Conservation (phyloP, 2,329 filamentous ascomycete species). For the Alternaria gaisen region DNA sequence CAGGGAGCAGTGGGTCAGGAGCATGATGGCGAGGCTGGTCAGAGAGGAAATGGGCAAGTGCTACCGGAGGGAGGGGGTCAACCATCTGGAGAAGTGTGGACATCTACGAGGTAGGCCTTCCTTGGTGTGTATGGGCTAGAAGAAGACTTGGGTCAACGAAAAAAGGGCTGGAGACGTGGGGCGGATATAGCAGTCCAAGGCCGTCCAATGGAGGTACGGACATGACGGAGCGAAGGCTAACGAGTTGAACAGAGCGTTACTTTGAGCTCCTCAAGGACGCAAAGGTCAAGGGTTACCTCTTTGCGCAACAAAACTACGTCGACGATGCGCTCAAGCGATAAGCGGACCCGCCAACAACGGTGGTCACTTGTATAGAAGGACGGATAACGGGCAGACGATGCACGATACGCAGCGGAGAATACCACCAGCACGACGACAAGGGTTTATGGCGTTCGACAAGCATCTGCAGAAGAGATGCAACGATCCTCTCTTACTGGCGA, state of each 20-base stretch:
- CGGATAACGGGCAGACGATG: slow-evolving; percentile 3
- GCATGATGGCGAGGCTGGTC: slow-evolving; percentile 87
- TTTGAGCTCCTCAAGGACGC: slow-evolving; percentile 78
- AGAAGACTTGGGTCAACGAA: neutral
- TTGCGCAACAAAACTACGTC: slow-evolving; percentile 80
- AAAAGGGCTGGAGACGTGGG: neutral
- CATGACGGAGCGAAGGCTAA: slow-evolving; percentile 28
- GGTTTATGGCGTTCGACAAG: slow-evolving; percentile 18
- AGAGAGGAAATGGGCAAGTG: slow-evolving; percentile 86
- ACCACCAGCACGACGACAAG: slow-evolving; percentile 15
- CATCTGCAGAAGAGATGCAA: slow-evolving; percentile 13
- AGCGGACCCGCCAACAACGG: slow-evolving; percentile 2
- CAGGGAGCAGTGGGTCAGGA: slow-evolving; percentile 86
- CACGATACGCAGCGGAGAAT: slow-evolving; percentile 1
- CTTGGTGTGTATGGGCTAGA: neutral
- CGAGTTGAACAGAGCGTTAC: slow-evolving; percentile 71
- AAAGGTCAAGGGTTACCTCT: slow-evolving; percentile 81
- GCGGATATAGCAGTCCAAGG: neutral
- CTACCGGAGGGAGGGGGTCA: slow-evolving; percentile 84
- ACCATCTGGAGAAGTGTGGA: slow-evolving; percentile 89
- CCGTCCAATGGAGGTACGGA: too few species aligned
- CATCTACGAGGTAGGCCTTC: slow-evolving; percentile 72
- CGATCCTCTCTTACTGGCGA: slow-evolving; percentile 30
- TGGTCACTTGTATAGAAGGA: slow-evolving; percentile 4
- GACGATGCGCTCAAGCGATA: slow-evolving; percentile 35